phyloP scores from a whole-genome alignment of 2,329 filamentous ascomycete species.

The Fusarium mexicanum region DNA sequence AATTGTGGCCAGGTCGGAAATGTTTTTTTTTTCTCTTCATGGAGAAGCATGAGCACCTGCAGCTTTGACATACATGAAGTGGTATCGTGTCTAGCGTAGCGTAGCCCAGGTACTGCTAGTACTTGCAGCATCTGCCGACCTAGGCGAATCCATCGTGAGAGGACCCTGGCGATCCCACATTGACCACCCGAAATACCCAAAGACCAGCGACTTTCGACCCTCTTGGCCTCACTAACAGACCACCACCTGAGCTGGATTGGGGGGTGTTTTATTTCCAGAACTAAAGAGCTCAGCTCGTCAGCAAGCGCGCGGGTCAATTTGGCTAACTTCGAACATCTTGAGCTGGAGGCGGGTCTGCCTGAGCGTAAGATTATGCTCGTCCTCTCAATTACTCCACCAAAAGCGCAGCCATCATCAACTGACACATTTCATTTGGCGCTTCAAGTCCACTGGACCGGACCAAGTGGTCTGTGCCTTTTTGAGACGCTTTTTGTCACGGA shows the following conservation, averaged over 20 bases:
- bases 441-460: slow-evolving; percentile 13
- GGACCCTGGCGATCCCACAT: slow-evolving; percentile 43
- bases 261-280: background rate
- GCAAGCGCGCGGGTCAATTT: slow-evolving; percentile 5
- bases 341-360: slow-evolving; percentile 30
- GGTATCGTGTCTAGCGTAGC: slow-evolving; percentile 30
- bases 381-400: slow-evolving; percentile 20
- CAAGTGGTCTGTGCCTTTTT: slow-evolving; percentile 32
- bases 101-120: background rate
- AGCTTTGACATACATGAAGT: slow-evolving; percentile 42
- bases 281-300: slow-evolving; percentile 10
- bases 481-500: slow-evolving; percentile 24
- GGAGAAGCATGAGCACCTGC: slow-evolving; percentile 29
- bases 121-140: slow-evolving; percentile 4
- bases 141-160: slow-evolving; percentile 28
- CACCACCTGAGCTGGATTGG: slow-evolving; percentile 10
- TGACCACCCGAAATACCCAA: background rate
- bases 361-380: slow-evolving; percentile 29
- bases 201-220: slow-evolving; percentile 12
- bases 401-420: slow-evolving; percentile 36
- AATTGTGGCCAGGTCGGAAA: slow-evolving; percentile 8
- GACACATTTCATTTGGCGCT: slow-evolving; percentile 32
- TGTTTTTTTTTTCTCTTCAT: background rate
- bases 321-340: slow-evolving; percentile 10
- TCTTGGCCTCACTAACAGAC: slow-evolving; percentile 29